Base-by-base conservation (phyloP, 768 basidiomycete species). In the Lactarius indigo region DNA sequence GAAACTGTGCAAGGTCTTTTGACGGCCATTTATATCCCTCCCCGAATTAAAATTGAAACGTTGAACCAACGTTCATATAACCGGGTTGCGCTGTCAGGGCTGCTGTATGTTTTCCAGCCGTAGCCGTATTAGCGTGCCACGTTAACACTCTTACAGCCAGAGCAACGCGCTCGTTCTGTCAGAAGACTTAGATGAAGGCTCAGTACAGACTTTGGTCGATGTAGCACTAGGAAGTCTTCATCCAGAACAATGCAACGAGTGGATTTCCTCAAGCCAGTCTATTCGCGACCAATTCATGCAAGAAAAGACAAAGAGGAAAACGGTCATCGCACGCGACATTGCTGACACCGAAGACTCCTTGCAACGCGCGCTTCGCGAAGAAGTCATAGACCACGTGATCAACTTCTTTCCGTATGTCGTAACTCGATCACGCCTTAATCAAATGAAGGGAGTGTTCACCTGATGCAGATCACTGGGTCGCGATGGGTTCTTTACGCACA, bases 1-100 rank as follows among this genome's bases (percentile, higher is more conserved):
- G 72, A 72, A 56, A 68, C 65, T 15, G 23, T 31, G n/a, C 72
- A 72, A 44, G 72, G 64, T 5, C 31, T 72, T 18, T 28, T 72
- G 17, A 64, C 64, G 0, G 54, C 28, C 0, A 8, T 17, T 20
- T 68, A 60, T n/a, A 7, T 60, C 10, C 30, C 59, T 5, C 26
- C 30, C 18, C 13, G 28, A 8, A 9, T n/a, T 13, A 12, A 12
- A 18, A 30, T 35, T 13, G 59, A 60, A 47, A 6, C 23, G 23
- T 30, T 59, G 26, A 15, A 12, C 18, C 59, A 20, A 26, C 59
- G 12, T 1, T 4, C 41, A 12, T 30, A 23, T 15, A 60, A 0
- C 7, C 26, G 35, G 2, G 20, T 60, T 18, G 33, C 18, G 0
- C 26, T 60, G 0, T 37, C 33, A 30, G 41, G 9, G 18, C 0